Conservation (phyloP, 225 moss, liverwort and hornwort genomes). For the Bryoerythrophyllum caledonicum region DNA sequence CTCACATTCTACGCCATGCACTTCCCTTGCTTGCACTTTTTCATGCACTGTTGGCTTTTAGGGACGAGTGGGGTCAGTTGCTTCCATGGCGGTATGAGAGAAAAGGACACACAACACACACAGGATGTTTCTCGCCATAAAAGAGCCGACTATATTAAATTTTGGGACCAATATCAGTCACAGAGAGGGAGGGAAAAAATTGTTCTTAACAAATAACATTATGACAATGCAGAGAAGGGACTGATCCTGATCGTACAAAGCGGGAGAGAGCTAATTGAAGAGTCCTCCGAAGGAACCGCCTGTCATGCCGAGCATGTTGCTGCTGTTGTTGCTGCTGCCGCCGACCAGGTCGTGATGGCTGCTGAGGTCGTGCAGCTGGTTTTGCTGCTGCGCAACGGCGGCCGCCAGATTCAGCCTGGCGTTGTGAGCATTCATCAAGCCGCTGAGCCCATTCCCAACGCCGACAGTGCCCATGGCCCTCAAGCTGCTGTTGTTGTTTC, state of each 20-base stretch:
- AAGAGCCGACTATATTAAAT: conserved; percentile 14
- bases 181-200: conserved; percentile 20
- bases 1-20: conserved; percentile 35
- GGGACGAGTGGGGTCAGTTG: neutral
- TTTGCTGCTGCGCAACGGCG: conserved; percentile 75
- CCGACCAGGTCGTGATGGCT: conserved; percentile 79
- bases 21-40: conserved; percentile 15
- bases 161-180: conserved; percentile 13
- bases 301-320: conserved; percentile 69
- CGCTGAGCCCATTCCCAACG: conserved; percentile 42
- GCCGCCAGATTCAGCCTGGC: conserved; percentile 79
- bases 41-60: neutral
- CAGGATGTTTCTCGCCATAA: neutral
- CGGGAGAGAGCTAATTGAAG: conserved; percentile 52
- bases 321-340: conserved; percentile 19
- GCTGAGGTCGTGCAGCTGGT: conserved; percentile 55
- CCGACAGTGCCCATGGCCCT: conserved; percentile 45
- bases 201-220: conserved; percentile 41
- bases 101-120: conserved; percentile 3
- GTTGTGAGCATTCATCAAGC: conserved; percentile 73
- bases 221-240: conserved; percentile 44
- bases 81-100: neutral
- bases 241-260: conserved; percentile 44
- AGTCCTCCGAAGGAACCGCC: conserved; percentile 76
- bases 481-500: conserved; percentile 62